These are phyloP conservation scores for Cytospora mali DNA, from an alignment of 2,329 filamentous ascomycete genomes.

Conservation along the genomic window DNA sequence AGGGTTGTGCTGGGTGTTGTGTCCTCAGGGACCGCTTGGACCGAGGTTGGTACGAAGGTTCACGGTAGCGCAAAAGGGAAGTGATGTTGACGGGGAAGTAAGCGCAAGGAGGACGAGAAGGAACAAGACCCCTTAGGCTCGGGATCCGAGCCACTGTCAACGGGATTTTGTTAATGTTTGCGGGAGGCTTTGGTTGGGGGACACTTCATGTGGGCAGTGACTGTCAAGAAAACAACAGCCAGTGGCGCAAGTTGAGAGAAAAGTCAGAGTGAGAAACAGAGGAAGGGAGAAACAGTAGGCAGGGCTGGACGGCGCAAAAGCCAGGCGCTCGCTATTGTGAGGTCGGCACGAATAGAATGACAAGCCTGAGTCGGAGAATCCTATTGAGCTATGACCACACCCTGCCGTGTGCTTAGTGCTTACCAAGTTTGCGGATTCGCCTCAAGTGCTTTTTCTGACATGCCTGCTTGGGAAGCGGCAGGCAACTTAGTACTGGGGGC, in stretches of 20 bases:
- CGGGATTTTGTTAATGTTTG: conserved; percentile 3
- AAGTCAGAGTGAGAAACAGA: conserved; percentile 22
- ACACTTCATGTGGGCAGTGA: conserved; percentile 17
- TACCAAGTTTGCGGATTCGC: not conserved
- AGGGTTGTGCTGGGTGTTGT: conserved; percentile 11
- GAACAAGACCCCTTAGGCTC: conserved; percentile 12
- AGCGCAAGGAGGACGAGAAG: conserved; percentile 19
- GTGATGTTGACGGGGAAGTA: conserved; percentile 12
- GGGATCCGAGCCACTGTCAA: conserved; percentile 8
- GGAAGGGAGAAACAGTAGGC: conserved; percentile 23
- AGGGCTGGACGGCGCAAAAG: conserved; percentile 20
- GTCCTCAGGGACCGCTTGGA: not conserved
- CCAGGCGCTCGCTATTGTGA: conserved; percentile 19
- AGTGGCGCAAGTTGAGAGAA: conserved; percentile 1
- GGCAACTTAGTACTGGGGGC: conserved; percentile 9
- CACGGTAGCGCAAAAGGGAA: conserved; percentile 12
- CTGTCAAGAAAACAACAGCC: conserved; percentile 15
- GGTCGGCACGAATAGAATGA: not conserved
- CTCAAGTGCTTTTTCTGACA: not conserved
- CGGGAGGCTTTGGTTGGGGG: conserved; percentile 3
- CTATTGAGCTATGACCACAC: conserved; percentile 6
- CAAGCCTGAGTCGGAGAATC: conserved; percentile 20
- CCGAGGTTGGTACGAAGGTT: conserved; percentile 6
- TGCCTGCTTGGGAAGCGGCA: no score
- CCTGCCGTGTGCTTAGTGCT: conserved; percentile 8